phyloP scores from a whole-genome alignment of 257 asterid genomes.

The Rauvolfia tetraphylla region DNA sequence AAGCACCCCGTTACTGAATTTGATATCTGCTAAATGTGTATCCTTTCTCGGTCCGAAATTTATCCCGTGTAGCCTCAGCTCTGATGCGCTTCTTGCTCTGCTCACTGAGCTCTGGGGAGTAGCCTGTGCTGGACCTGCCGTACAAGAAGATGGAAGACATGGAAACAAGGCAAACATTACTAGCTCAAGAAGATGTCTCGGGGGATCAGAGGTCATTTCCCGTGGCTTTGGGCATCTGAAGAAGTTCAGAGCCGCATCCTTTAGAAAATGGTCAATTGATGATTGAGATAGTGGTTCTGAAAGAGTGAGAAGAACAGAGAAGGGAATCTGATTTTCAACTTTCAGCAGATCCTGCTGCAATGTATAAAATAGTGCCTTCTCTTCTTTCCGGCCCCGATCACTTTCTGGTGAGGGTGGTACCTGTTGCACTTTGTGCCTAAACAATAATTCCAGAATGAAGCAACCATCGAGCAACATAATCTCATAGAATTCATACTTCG shows the following conservation, averaged over 20 bases:
- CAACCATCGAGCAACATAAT: slow-evolving; percentile 23
- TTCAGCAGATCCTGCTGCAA: slow-evolving; percentile 24
- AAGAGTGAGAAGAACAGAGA: too few relatives aligned
- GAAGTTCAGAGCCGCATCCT: too few relatives aligned
- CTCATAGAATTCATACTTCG: background rate
- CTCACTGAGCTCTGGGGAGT: background rate
- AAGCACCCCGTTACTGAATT: slow-evolving; percentile 10
- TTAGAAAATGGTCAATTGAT: too few relatives aligned
- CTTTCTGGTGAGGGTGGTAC: background rate
- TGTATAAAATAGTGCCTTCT: slow-evolving; percentile 8
- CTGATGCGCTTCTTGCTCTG: slow-evolving; percentile 12
- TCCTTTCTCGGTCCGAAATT: background rate
- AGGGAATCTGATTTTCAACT: slow-evolving; percentile 25
- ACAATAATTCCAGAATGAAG: slow-evolving; percentile 12
- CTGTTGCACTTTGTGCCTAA: slow-evolving; percentile 4
- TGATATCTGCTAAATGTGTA: background rate
- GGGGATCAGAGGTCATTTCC: background rate
- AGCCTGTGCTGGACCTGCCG: background rate
- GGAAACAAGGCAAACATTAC: slow-evolving; percentile 12
- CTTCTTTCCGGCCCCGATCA: background rate
- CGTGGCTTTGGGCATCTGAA: background rate
- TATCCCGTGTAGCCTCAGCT: slow-evolving; percentile 15
- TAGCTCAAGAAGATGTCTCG: slow-evolving; percentile 18
- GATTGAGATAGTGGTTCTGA: too few relatives aligned
- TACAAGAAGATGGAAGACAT: background rate